Conservation (phyloP, 805 yeast species). For the Ogataea glucozyma region DNA sequence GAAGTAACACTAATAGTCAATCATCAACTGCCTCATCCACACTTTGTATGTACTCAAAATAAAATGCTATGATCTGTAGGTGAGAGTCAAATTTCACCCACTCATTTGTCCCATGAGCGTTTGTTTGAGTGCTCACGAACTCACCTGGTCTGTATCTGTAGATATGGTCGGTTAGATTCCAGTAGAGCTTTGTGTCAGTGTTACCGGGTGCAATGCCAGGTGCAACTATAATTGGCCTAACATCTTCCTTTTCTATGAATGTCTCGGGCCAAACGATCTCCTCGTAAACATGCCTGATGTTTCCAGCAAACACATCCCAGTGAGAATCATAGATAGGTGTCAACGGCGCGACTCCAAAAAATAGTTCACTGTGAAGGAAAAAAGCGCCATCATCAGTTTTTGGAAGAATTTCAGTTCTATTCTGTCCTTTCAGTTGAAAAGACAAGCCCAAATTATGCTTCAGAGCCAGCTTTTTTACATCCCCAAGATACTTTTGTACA, state of each 20-base stretch:
- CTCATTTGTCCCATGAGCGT: constrained; percentile 66
- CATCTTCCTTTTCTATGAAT: constrained; percentile 8
- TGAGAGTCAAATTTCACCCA: constrained; percentile 51
- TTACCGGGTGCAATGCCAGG: constrained; percentile 59
- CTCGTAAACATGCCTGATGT: constrained; percentile 54
- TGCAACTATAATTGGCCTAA: constrained; percentile 36
- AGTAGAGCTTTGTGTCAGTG: constrained; percentile 62
- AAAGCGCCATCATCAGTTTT: constrained; percentile 45
- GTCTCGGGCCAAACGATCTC: constrained; percentile 43
- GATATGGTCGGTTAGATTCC: constrained; percentile 55
- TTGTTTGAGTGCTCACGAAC: constrained; percentile 24
- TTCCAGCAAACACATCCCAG: constrained; percentile 50
- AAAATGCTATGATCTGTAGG: constrained; percentile 53
- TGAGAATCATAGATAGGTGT: constrained; percentile 38
- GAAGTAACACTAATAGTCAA: neutral
- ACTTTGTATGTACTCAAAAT: constrained; percentile 46
- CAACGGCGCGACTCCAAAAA: constrained; percentile 42
- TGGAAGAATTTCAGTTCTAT: constrained; percentile 19
- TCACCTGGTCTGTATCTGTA: constrained; percentile 56
- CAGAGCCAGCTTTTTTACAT: constrained; percentile 44
- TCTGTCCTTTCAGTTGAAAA: constrained; percentile 38
- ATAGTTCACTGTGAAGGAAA: constrained; percentile 31
- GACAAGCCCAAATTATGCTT: constrained; percentile 46
- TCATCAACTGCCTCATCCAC: constrained; percentile 18
- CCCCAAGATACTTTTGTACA: constrained; percentile 38